phyloP scores from a whole-genome alignment of 371 early-diverging fungal genomes.

The Rhizomucor pusillus region DNA sequence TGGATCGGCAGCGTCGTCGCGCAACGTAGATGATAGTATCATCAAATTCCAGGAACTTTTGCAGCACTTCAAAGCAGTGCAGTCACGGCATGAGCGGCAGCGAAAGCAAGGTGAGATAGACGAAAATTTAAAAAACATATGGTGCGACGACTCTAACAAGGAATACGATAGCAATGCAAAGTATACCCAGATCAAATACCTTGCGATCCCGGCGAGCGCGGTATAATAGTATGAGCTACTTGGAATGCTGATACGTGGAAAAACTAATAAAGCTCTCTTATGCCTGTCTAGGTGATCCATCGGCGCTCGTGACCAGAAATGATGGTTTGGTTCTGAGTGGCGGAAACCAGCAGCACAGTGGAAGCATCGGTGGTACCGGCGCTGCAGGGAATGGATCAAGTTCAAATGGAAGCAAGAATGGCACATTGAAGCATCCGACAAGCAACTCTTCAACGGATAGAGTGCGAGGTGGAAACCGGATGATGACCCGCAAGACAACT shows the following conservation, averaged over 20 bases:
- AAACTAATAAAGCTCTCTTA: background rate
- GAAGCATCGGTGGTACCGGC: background rate
- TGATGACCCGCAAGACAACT: conserved; percentile 7
- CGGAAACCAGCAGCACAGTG: background rate
- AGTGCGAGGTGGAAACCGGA: background rate
- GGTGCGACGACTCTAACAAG: too few relatives aligned
- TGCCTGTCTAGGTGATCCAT: conserved; percentile 5
- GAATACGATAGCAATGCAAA: conserved; percentile 5
- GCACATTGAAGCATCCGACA: background rate
- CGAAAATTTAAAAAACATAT: too few relatives aligned
- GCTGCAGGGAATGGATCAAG: background rate
- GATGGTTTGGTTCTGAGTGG: conserved; percentile 1
- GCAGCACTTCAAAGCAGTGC: conserved; percentile 55
- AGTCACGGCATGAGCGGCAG: conserved; percentile 54
- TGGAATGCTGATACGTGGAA: background rate
- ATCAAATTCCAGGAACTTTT: conserved; percentile 53
- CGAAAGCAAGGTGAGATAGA: conserved; percentile 28
- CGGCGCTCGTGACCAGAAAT: conserved; percentile 5
- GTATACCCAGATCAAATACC: conserved; percentile 6
- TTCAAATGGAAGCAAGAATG: background rate
- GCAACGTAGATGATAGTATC: conserved; percentile 10
- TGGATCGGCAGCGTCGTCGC: background rate
- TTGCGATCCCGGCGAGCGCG: conserved; percentile 10
- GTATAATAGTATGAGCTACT: conserved; percentile 8
- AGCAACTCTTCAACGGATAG: conserved; percentile 5